Conservation (phyloP, 768 basidiomycete species). For the Suillus spraguei region DNA sequence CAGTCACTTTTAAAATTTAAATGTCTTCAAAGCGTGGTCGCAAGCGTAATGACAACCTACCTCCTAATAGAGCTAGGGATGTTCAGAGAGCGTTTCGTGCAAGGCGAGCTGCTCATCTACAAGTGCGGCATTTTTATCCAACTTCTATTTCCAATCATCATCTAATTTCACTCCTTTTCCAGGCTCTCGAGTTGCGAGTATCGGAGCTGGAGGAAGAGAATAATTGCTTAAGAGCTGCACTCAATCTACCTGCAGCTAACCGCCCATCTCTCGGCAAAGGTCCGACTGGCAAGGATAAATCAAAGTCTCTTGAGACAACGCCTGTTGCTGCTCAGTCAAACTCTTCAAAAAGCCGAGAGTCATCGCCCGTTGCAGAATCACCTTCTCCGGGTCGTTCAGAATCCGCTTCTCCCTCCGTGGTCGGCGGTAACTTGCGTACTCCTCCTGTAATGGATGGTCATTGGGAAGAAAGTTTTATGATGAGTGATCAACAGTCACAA, state of each 20-base stretch:
- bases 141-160: constrained; percentile 43
- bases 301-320: constrained; percentile 48
- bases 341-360: constrained; percentile 57
- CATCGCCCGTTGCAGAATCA: constrained; percentile 62
- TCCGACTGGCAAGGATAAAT: constrained; percentile 86
- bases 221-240: constrained; percentile 64
- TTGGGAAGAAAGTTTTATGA: constrained; percentile 62
- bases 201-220: constrained; percentile 87
- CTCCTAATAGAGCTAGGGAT: constrained; percentile 75
- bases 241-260: constrained; percentile 74
- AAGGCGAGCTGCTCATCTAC: constrained; percentile 83
- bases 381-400: constrained; percentile 45
- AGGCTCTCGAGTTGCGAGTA: constrained; percentile 84
- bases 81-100: constrained; percentile 91
- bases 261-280: constrained; percentile 78
- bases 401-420: constrained; percentile 36
- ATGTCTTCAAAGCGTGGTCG: constrained; percentile 90
- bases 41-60: constrained; percentile 69
- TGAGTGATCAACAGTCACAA: constrained; percentile 45
- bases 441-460: constrained; percentile 52
- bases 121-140: constrained; percentile 49
- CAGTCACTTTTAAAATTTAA: constrained; percentile 17
- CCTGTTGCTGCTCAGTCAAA: constrained; percentile 36
- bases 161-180: constrained; percentile 33
- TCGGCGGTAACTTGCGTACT: constrained; percentile 33